Base-by-base conservation (phyloP, 495 filamentous ascomycete genomes). In the Barbatosphaeria neglecta region DNA sequence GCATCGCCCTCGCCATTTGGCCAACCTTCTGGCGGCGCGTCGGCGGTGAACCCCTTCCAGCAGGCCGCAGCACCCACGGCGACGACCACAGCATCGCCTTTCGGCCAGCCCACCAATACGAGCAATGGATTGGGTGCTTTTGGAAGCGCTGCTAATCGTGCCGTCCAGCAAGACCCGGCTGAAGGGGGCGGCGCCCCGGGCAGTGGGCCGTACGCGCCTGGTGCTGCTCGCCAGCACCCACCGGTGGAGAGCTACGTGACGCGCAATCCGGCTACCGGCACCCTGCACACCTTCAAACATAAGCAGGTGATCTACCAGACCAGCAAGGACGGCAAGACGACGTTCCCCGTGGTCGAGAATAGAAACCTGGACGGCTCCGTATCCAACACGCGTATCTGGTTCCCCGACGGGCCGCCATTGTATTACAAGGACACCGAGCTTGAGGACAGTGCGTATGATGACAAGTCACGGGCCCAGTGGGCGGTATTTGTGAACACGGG, bases 321-420 rank as follows among this genome's bases (percentile, higher is more conserved):
- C 35, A 33, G 46, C 18, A 49, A 56, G 17, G 46, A 37, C 3
- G 45, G 37, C 5, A 53, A 54, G 13, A 57, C 55, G 15, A 52
- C 52, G 1, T 50, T 52, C n/a, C 60, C 69, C 0, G 59, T 66
- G 2, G 43, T 66, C n/a, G 54, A 55, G 6, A n/a, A n/a, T n/a
- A n/a, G n/a, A n/a, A 62, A 61, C 37, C 55, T 60, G 22, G 61
- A 72, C 41, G 69, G 69, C 4, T 53, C 65, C 4, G n/a, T n/a
- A n/a, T n/a, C n/a, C n/a, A 71, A 62, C 47, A 67, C 75, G 22
- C 74, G 70, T 27, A 76, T 90, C 19, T 81, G 82, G 66, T 85
- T 83, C 52, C 81, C 83, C 1, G 66, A 82, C 23, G 86, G 86
- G 1, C 69, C 81, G n/a, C 84, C 83, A 1, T 55, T 66, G 1